Evolutionary conservation across 78 protist genomes (phyloP).

Genomic region (Creolimax fragrantissima): DNA sequence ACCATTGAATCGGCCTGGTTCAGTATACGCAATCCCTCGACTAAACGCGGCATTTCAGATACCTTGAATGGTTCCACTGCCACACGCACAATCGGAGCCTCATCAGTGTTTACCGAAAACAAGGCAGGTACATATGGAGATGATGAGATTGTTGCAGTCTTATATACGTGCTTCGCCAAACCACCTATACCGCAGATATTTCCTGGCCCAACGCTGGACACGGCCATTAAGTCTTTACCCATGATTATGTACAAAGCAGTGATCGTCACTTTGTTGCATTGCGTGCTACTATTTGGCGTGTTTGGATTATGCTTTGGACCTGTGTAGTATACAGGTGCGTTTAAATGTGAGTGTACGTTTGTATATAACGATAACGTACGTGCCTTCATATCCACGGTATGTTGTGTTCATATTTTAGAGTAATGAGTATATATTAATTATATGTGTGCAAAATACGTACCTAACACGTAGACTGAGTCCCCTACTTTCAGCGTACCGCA

Average conservation of each 20-base stretch:
- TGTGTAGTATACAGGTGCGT: not conserved
- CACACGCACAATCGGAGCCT: conserved; percentile 77
- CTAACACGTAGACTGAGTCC: not conserved
- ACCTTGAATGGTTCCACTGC: conserved; percentile 65
- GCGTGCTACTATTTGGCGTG: not conserved
- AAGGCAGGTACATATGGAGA: conserved; percentile 7
- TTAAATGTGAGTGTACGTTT: not conserved
- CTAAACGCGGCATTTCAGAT: conserved; percentile 45
- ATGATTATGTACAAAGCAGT: conserved; percentile 62
- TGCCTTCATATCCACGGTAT: too few relatives aligned
- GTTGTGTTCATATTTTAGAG: too few relatives aligned
- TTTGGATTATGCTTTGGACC: not conserved
- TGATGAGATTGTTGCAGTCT: conserved; percentile 66
- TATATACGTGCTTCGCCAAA: conserved; percentile 50
- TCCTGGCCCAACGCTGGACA: conserved; percentile 57
- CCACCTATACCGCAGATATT: conserved; percentile 85
- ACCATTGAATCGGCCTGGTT: conserved; percentile 84
- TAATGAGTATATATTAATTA: too few relatives aligned
- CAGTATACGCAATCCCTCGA: conserved; percentile 70
- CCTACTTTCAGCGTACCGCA: conserved; percentile 60
- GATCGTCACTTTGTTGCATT: not conserved
- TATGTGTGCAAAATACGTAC: not conserved
- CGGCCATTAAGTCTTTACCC: conserved; percentile 75
- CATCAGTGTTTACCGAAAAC: not conserved
- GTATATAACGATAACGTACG: too few relatives aligned